A percentile compares a stretch with the other conserved stretches of the same genome.
These are phyloP conservation scores for Elaeis oleifera DNA, from an alignment of 202 grass and related monocot species.

Conservation along the genomic window DNA sequence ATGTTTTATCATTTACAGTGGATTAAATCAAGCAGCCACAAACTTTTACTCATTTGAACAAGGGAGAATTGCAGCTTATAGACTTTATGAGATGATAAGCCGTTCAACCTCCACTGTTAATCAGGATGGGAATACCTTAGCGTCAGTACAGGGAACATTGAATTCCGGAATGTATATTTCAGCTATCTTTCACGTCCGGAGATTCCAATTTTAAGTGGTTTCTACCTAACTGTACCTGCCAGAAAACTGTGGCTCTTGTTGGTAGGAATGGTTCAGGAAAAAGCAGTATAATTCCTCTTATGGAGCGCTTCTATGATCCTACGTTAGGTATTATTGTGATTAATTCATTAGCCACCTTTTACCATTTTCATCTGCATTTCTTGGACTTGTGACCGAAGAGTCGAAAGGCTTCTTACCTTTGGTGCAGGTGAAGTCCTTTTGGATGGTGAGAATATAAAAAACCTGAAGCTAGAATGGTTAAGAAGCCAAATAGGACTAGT, in stretches of 20 bases:
- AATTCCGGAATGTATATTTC: conserved; percentile 99
- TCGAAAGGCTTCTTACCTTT: conserved; percentile 1
- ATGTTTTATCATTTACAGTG: conserved; percentile 40
- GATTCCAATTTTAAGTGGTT: conserved; percentile 97
- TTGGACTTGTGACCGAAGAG: conserved; percentile 14
- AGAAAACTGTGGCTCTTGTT: conserved; percentile 97
- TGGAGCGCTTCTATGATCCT: conserved; percentile 99
- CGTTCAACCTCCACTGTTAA: conserved; percentile 71
- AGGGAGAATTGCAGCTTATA: conserved; percentile 95
- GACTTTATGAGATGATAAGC: conserved; percentile 97
- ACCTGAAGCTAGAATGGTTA: conserved; percentile 92
- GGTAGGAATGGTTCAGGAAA: conserved; percentile 96
- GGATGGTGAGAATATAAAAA: conserved; percentile 99
- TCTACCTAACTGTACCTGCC: conserved; percentile 89
- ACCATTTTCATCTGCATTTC: conserved; percentile 15
- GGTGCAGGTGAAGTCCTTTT: conserved; percentile 92
- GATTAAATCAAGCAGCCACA: conserved; percentile 97
- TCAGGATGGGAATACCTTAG: conserved; percentile 65
- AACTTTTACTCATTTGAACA: conserved; percentile 99
- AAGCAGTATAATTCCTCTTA: conserved; percentile 99
- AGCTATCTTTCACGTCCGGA: conserved; percentile 95
- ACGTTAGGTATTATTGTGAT: conserved; percentile 59
- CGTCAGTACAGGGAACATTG: conserved; percentile 86
- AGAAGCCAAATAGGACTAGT: conserved; percentile 99
- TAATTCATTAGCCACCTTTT: conserved; percentile 12